Evolutionary conservation across 208 protist species (phyloP).

Genomic region (Acanthamoeba sp.): DNA sequence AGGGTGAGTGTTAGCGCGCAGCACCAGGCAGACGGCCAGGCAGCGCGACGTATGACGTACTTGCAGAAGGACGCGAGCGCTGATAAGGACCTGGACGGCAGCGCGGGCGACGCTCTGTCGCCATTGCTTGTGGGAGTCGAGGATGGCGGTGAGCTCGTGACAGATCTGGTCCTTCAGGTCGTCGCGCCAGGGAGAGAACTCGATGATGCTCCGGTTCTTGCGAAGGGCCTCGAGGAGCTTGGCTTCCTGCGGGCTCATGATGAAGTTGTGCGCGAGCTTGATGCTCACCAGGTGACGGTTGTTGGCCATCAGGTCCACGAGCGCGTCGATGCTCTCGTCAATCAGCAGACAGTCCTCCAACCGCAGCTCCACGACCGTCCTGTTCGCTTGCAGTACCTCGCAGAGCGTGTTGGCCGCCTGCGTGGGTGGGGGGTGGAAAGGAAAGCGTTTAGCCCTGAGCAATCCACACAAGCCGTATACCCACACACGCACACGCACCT

Average conservation of each 20-base stretch:
- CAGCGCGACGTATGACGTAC: no score
- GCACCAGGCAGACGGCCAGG: no score
- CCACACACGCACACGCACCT: no score
- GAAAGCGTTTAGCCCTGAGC: no score
- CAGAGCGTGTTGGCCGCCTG: not conserved
- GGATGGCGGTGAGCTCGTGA: not conserved
- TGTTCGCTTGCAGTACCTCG: not conserved
- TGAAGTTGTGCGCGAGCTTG: constrained; percentile 29
- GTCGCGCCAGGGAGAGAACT: not conserved
- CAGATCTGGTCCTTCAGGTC: not conserved
- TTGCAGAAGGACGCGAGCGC: constrained; percentile 2
- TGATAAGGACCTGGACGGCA: constrained; percentile 3
- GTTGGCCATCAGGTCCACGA: not conserved
- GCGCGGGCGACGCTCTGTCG: not conserved
- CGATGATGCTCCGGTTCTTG: not conserved
- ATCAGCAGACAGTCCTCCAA: constrained; percentile 16
- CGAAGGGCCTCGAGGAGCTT: not conserved
- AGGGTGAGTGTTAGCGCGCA: no score
- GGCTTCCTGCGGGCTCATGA: not conserved
- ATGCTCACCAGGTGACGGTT: constrained; percentile 10
- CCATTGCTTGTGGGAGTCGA: constrained; percentile 15
- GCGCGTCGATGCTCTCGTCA: not conserved
- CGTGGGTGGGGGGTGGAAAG: no score
- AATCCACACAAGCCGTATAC: no score
- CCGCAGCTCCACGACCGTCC: not conserved